phyloP scores from a whole-genome alignment of 2,329 filamentous ascomycete species.

The Botrytis cinerea region DNA sequence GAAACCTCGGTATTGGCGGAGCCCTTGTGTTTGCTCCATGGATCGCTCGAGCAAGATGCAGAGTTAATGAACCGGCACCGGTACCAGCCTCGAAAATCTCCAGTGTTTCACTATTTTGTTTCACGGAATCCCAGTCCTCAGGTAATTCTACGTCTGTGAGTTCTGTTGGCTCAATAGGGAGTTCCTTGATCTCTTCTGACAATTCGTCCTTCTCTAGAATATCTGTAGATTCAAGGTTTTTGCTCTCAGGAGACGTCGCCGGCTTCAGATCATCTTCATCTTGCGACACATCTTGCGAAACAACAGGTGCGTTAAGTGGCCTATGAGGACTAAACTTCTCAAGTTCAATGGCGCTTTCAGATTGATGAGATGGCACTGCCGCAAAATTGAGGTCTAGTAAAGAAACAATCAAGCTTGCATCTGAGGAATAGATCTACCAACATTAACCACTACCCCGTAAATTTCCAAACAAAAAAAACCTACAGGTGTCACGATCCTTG shows the following conservation, averaged over 20 bases:
- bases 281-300: slow-evolving; percentile 5
- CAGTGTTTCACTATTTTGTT: slow-evolving; percentile 46
- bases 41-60: slow-evolving; percentile 74
- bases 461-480: slow-evolving; percentile 35
- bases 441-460: not conserved
- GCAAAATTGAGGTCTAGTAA: slow-evolving; percentile 68
- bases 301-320: not conserved
- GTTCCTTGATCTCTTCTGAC: slow-evolving; percentile 32
- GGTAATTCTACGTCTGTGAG: not conserved
- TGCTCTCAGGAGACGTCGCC: not conserved
- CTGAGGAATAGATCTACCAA: slow-evolving; percentile 68
- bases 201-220: slow-evolving; percentile 47
- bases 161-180: not conserved
- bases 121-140: slow-evolving; percentile 2
- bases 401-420: slow-evolving; percentile 74
- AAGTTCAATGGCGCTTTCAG: slow-evolving; percentile 42
- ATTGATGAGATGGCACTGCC: not conserved
- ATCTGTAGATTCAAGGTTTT: not conserved
- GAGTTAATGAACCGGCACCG: slow-evolving; percentile 77
- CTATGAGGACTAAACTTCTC: not conserved
- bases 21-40: slow-evolving; percentile 68
- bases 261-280: not conserved
- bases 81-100: slow-evolving; percentile 85
- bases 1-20: slow-evolving; percentile 42
- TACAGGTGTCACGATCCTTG: slow-evolving; percentile 74